Evolutionary conservation across 805 yeast species (phyloP).

Genomic region (Millerago galiae): DNA sequence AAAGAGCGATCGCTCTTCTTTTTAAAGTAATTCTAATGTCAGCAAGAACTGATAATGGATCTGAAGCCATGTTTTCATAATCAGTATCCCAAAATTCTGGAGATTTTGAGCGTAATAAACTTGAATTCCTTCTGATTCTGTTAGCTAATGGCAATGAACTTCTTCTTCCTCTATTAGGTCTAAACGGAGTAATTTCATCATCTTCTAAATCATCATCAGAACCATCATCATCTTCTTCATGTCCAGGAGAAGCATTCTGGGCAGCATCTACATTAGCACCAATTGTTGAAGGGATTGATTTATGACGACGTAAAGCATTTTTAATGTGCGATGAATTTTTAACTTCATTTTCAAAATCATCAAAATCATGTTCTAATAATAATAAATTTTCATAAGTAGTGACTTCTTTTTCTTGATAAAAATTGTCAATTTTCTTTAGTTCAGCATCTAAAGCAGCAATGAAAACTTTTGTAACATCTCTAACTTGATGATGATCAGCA

Average conservation of each 20-base stretch:
- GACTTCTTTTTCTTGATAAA: slow-evolving; percentile 64
- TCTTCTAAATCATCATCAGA: slow-evolving; percentile 6
- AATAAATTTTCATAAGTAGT: slow-evolving; percentile 47
- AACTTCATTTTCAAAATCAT: slow-evolving; percentile 42
- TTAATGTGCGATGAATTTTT: slow-evolving; percentile 7
- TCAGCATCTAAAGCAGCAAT: slow-evolving; percentile 71
- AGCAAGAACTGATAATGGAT: slow-evolving; percentile 18
- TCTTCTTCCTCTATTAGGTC: slow-evolving; percentile 17
- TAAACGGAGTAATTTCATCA: slow-evolving; percentile 14
- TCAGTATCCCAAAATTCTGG: slow-evolving; percentile 24
- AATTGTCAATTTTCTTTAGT: slow-evolving; percentile 65
- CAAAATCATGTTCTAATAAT: slow-evolving; percentile 53
- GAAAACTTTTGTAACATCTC: slow-evolving; percentile 56
- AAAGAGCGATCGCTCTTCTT: slow-evolving; percentile 57
- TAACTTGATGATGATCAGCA: slow-evolving; percentile 25
- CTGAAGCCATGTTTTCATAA: slow-evolving; percentile 14
- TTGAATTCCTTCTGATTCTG: slow-evolving; percentile 15
- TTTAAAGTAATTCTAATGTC: slow-evolving; percentile 51
- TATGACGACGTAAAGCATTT: slow-evolving; percentile 9
- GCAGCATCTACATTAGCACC: neutral
- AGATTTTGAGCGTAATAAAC: slow-evolving; percentile 14
- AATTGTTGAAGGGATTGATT: slow-evolving; percentile 12
- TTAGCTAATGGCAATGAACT: slow-evolving; percentile 16
- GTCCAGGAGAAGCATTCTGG: neutral
- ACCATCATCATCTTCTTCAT: neutral